phyloP scores from a whole-genome alignment of 805 yeast species.

The Kodamaea jinghongensis region DNA sequence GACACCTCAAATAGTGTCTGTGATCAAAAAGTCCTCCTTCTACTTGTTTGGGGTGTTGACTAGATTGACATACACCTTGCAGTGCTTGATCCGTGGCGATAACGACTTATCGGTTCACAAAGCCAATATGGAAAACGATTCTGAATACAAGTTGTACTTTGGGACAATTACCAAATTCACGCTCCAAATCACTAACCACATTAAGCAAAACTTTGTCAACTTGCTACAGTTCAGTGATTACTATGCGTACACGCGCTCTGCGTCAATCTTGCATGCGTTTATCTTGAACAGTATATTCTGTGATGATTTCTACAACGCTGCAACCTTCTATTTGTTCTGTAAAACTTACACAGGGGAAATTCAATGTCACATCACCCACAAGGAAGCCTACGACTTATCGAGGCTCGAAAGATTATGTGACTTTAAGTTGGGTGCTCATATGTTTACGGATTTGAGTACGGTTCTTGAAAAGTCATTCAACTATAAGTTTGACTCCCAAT shows the following conservation, averaged over 20 bases:
- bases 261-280: constrained; percentile 2
- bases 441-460: not conserved
- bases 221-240: constrained; percentile 6
- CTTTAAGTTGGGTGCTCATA: constrained; percentile 4
- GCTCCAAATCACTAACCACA: constrained; percentile 4
- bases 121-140: constrained; percentile 8
- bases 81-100: constrained; percentile 8
- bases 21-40: constrained; percentile 7
- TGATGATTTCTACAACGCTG: constrained; percentile 10
- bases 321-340: constrained; percentile 9
- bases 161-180: constrained; percentile 2
- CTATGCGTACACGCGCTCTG: constrained; percentile 5
- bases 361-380: constrained; percentile 9
- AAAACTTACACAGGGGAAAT: constrained; percentile 10
- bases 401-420: constrained; percentile 10
- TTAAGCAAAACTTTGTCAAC: constrained; percentile 4
- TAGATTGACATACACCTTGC: constrained; percentile 9
- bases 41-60: constrained; percentile 8
- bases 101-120: constrained; percentile 8
- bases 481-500: not conserved
- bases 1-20: constrained; percentile 33
- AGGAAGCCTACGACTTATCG: constrained; percentile 9
- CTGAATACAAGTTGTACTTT: constrained; percentile 6
- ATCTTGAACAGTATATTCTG: constrained; percentile 8
- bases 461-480: not conserved